phyloP scores from a whole-genome alignment of 306 rosid genomes.

The Comarum palustre region DNA sequence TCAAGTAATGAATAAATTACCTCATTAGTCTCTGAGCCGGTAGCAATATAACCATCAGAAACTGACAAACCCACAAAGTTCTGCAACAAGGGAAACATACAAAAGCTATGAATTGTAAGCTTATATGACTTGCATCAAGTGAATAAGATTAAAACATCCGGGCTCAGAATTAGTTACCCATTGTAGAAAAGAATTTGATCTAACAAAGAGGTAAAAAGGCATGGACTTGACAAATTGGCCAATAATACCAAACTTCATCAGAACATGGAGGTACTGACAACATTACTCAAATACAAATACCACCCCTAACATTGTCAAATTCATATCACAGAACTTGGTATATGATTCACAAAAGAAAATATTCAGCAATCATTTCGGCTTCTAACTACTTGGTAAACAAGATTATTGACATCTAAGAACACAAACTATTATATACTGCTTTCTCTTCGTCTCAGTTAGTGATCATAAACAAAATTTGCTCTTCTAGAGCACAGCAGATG shows the following conservation, averaged over 20 bases:
- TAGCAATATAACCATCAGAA: conserved; percentile 90
- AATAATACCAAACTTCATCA: not conserved
- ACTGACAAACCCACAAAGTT: conserved; percentile 95
- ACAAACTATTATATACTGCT: not conserved
- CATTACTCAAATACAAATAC: not conserved
- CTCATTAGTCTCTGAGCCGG: conserved; percentile 99
- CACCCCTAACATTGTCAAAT: not conserved
- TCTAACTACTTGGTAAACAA: not conserved
- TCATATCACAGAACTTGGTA: not conserved
- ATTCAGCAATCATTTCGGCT: not conserved
- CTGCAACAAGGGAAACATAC: conserved; percentile 46
- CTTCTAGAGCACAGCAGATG: not conserved
- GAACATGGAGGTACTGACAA: not conserved
- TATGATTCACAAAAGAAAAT: not conserved
- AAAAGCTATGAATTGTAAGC: conserved; percentile 20
- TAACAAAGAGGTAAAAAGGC: not conserved
- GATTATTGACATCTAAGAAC: not conserved
- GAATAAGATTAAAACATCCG: not conserved
- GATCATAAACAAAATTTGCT: not conserved
- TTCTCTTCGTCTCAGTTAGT: not conserved
- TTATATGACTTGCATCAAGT: not conserved
- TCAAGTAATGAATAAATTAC: conserved; percentile 32
- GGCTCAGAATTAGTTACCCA: conserved; percentile 8
- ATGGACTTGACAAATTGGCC: not conserved
- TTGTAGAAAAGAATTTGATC: not conserved